Conservation (phyloP, 495 filamentous ascomycete species). For the Talaromyces stipitatus region DNA sequence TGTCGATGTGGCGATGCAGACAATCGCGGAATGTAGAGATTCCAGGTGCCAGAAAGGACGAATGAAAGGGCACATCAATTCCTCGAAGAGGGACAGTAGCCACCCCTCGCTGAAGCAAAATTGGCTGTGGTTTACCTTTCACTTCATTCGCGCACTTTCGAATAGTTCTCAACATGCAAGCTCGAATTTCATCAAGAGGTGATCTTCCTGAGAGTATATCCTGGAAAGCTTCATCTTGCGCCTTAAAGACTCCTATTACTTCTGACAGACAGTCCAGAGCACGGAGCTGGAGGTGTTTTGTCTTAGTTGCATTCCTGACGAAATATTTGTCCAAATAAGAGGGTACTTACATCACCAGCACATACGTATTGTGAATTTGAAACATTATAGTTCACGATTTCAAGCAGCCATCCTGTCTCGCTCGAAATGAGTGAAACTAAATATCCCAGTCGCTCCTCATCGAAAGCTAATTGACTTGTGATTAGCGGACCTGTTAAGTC, state of each 20-base stretch:
- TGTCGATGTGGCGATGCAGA: conserved; percentile 98
- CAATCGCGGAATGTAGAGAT: conserved; percentile 97
- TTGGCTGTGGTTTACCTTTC: conserved; percentile 52
- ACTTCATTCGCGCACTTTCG: conserved; percentile 73
- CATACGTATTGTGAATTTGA: conserved; percentile 98
- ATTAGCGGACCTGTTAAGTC: neutral
- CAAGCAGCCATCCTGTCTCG: conserved; percentile 86
- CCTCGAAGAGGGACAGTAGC: conserved; percentile 94
- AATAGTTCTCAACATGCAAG: conserved; percentile 74
- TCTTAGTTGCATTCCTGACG: neutral
- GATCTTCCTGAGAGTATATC: conserved; percentile 71
- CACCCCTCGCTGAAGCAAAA: conserved; percentile 85
- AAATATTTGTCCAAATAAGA: no score
- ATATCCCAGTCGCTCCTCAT: conserved; percentile 89
- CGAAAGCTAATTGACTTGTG: conserved; percentile 50
- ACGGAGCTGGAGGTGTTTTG: conserved; percentile 46
- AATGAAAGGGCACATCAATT: conserved; percentile 98
- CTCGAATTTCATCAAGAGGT: conserved; percentile 71
- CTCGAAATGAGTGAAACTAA: conserved; percentile 88
- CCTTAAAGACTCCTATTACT: conserved; percentile 88
- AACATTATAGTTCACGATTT: conserved; percentile 99
- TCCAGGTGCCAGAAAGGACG: conserved; percentile 89
- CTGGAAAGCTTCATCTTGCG: conserved; percentile 91
- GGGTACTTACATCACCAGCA: conserved; percentile 64
- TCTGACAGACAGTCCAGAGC: conserved; percentile 93